Percentiles rank a stretch among this genome's conserved stretches.
These are phyloP conservation scores for Cenococcum geophilum DNA, from an alignment of 495 filamentous ascomycete species.

Conservation along the genomic window DNA sequence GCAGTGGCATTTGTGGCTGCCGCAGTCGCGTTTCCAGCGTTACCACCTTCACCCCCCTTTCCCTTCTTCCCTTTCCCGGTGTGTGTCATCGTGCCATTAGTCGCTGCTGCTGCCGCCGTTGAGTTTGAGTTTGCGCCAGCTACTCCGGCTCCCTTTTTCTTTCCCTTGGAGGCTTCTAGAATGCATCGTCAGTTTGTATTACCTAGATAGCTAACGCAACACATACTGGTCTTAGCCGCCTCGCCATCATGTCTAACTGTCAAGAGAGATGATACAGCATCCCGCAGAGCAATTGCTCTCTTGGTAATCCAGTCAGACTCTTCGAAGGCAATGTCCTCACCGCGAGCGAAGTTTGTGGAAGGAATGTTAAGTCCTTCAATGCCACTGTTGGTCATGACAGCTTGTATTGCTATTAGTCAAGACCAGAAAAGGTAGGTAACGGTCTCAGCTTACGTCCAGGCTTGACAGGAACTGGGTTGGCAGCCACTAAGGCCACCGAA, in stretches of 20 bases:
- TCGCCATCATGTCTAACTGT: not conserved
- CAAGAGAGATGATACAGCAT: not conserved
- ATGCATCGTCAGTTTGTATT: not conserved
- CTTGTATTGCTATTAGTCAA: not conserved
- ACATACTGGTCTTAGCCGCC: not conserved
- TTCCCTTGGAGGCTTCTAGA: not conserved
- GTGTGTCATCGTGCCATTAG: not conserved
- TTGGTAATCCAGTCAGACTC: not conserved
- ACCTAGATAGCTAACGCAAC: not conserved
- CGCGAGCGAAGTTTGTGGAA: constrained; percentile 13
- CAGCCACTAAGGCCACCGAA: constrained; percentile 25
- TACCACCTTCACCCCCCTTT: constrained; percentile 1
- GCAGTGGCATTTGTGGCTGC: constrained; percentile 5
- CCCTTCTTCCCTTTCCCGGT: not conserved
- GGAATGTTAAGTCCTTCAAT: constrained; percentile 18
- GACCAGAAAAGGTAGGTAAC: not conserved
- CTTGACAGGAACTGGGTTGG: constrained; percentile 19
- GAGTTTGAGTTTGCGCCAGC: too few species aligned
- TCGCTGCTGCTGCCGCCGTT: constrained; percentile 3
- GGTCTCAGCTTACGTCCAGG: constrained; percentile 13
- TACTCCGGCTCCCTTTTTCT: constrained; percentile 6
- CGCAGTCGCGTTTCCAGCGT: constrained; percentile 13
- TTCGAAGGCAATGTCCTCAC: not conserved
- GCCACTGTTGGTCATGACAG: constrained; percentile 8
- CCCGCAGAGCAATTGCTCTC: constrained; percentile 1